Evolutionary conservation across 805 yeast genomes (phyloP), one percentile per base, ranked within the genome.

Genomic region (Ogataea minuta): DNA sequence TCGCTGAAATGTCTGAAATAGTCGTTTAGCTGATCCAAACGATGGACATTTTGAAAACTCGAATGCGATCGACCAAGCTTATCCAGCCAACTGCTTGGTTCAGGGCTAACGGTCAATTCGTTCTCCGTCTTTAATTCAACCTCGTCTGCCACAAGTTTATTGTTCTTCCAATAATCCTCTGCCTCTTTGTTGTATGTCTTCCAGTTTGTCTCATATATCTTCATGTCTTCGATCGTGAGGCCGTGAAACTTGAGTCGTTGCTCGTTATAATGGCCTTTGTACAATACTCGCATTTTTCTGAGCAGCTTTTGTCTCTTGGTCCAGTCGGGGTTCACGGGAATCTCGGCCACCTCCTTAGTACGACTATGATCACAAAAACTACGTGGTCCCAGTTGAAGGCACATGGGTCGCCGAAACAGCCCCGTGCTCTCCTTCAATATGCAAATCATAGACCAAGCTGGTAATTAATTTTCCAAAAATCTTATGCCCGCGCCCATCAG

Each of bases 261-360:
- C 12, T 16, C 20, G 6, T 30, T 15, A 19, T 29, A 31, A 9
- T 14, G 13, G 13, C 28, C 23, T 12, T 17, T 16, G 10, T 19
- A 15, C 16, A 24, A 13, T 16, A 31, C 32, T 14, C 36, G 35
- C 27, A 34, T 11, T 9, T 15, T 23, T 19, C 43, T 25, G 5
- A 45, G 36, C 6, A 32, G 38, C 13, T 35, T 16, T 32, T 44
- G 48, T 17, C 34, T 24, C 4, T 30, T 20, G 15, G 43, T 37
- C 50, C 50, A 46, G 9, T 30, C 28, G 3, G 32, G 44, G 17
- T 34, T 28, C 4, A 27, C 24, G 16, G 33, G 31, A 11, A 40
- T 16, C 11, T 33, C 38, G 9, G 23, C 10, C 12, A 6, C 23
- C 9, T 20, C n/a, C 8, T 23, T 20, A 12, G 21, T 11, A 14